These are phyloP conservation scores for Hansenula lynferdii DNA, from an alignment of 1,139 yeast species.

Conservation along the genomic window DNA sequence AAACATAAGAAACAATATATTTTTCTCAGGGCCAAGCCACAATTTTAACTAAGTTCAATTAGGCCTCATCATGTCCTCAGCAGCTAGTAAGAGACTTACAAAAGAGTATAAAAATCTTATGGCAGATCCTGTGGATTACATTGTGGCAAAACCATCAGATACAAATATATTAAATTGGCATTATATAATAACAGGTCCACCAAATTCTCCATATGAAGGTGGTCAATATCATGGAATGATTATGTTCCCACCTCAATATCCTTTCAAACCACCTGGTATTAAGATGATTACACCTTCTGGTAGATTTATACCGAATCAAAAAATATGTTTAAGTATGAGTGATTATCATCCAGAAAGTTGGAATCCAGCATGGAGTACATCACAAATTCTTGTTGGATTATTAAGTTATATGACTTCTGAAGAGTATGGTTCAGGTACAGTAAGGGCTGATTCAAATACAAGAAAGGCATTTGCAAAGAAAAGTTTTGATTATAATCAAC, in stretches of 20 bases:
- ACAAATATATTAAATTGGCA: conserved; percentile 67
- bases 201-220: conserved; percentile 63
- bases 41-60: too few relatives aligned
- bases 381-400: conserved; percentile 67
- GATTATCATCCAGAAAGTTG: conserved; percentile 76
- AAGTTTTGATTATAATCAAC: conserved; percentile 17
- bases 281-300: conserved; percentile 76
- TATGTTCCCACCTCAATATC: conserved; percentile 67
- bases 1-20: too few relatives aligned
- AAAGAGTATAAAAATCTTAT: conserved; percentile 61
- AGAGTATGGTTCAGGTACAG: conserved; percentile 16
- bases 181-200: conserved; percentile 74
- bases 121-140: conserved; percentile 61
- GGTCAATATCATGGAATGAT: conserved; percentile 78
- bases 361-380: conserved; percentile 84
- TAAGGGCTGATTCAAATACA: neutral
- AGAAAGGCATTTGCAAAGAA: conserved; percentile 7
- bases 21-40: too few relatives aligned
- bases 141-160: conserved; percentile 65
- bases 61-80: neutral
- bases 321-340: conserved; percentile 41
- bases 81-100: conserved; percentile 35
- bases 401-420: conserved; percentile 55
- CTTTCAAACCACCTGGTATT: conserved; percentile 76
- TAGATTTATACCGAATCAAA: conserved; percentile 37